Percentiles rank a stretch among this genome's conserved stretches.
These are phyloP conservation scores for Solanum virginianum DNA, from an alignment of 257 asterid genomes.

Conservation along the genomic window DNA sequence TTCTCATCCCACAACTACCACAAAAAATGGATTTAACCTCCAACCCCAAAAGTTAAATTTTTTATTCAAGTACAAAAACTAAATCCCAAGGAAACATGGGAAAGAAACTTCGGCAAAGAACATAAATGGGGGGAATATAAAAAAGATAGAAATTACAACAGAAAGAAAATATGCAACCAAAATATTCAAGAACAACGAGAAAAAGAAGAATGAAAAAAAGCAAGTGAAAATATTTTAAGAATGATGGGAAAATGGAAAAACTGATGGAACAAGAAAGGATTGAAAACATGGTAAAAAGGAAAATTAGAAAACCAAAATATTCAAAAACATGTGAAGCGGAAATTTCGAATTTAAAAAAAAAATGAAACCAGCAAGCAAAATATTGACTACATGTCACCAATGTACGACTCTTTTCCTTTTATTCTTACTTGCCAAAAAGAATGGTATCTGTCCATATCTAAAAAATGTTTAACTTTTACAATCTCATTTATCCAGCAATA, in stretches of 20 bases:
- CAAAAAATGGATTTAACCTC: not conserved
- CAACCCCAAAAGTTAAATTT: not conserved
- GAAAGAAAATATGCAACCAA: not conserved
- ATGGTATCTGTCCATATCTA: not conserved
- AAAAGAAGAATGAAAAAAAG: not conserved
- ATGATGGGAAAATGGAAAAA: not conserved
- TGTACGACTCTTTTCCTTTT: not conserved
- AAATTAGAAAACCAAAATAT: not conserved
- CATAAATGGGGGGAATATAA: not conserved
- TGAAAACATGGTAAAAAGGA: not conserved
- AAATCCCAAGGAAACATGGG: not conserved
- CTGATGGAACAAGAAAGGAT: not conserved
- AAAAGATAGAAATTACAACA: not conserved
- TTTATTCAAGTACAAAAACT: not conserved
- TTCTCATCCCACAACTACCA: not conserved
- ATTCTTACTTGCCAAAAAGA: not conserved
- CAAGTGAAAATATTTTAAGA: not conserved
- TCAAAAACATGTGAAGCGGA: not conserved
- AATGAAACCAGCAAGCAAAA: not conserved
- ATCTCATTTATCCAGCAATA: not conserved
- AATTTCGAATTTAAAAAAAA: not conserved
- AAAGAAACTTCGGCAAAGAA: not conserved
- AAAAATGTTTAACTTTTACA: not conserved
- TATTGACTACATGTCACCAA: not conserved
- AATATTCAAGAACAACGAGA: not conserved